Percentiles rank a stretch among this genome's conserved stretches.
phyloP scores from a whole-genome alignment of 805 yeast species.

The Dipodascus geniculatus region DNA sequence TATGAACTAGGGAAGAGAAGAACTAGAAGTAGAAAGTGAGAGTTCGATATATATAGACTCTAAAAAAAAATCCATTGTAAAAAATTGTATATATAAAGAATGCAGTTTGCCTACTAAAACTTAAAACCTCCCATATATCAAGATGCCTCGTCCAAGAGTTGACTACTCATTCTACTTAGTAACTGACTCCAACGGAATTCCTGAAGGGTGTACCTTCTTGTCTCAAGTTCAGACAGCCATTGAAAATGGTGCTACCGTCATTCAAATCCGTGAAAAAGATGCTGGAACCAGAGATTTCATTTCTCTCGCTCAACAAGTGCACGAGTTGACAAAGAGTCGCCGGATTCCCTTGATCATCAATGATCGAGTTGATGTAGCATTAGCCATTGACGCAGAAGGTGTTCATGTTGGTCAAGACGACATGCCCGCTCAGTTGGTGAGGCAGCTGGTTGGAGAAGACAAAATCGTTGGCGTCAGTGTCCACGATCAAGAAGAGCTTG shows the following conservation, averaged over 20 bases:
- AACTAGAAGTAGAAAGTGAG: background rate
- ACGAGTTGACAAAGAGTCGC: constrained; percentile 43
- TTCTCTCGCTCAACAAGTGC: constrained; percentile 46
- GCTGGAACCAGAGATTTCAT: constrained; percentile 59
- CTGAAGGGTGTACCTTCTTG: constrained; percentile 41
- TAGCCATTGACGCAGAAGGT: constrained; percentile 84
- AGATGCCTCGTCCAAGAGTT: constrained; percentile 11
- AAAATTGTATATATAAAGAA: too few species aligned
- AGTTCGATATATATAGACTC: too few species aligned
- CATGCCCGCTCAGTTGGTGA: constrained; percentile 47
- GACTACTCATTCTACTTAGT: constrained; percentile 66
- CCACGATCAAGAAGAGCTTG: constrained; percentile 43
- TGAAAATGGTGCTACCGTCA: constrained; percentile 62
- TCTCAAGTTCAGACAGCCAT: constrained; percentile 53
- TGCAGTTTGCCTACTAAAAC: too few species aligned
- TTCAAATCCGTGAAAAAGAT: constrained; percentile 75
- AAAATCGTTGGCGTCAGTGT: constrained; percentile 77
- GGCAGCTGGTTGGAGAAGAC: constrained; percentile 51
- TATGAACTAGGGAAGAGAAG: background rate
- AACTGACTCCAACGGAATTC: constrained; percentile 68
- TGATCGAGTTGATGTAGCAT: constrained; percentile 79
- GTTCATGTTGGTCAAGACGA: constrained; percentile 92
- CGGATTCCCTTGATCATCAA: constrained; percentile 73
- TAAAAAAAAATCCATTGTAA: too few species aligned
- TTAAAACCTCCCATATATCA: background rate